phyloP scores from a whole-genome alignment of 2,329 filamentous ascomycete genomes.

The Waltergamsia citrina region DNA sequence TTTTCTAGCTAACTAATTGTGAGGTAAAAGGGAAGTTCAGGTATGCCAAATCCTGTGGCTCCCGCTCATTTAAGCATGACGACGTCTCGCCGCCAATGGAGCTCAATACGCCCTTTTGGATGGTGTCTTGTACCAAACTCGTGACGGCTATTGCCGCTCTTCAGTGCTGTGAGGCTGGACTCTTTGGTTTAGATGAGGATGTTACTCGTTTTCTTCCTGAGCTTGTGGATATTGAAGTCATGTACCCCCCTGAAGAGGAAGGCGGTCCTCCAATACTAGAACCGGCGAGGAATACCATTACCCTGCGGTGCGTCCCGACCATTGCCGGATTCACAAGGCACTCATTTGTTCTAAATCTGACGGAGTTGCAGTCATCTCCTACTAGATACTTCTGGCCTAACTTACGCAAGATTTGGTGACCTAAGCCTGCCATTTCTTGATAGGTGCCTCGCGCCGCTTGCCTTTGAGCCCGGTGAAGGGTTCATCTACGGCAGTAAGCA shows the following conservation, averaged over 20 bases:
- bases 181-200: conserved; percentile 1
- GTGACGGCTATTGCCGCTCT: background rate
- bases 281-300: background rate
- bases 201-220: background rate
- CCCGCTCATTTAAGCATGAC: background rate
- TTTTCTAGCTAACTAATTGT: background rate
- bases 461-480: conserved; percentile 1
- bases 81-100: background rate
- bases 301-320: background rate
- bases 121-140: conserved; percentile 2
- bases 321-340: background rate
- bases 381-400: background rate
- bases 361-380: background rate
- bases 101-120: conserved; percentile 1
- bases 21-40: background rate
- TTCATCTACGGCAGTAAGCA: conserved; percentile 1
- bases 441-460: background rate
- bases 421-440: background rate
- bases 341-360: background rate
- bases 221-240: conserved; percentile 1
- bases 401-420: conserved; percentile 1
- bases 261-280: background rate
- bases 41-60: conserved; percentile 1
- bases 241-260: background rate
- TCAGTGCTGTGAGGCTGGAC: background rate